Evolutionary conservation across 805 yeast genomes (phyloP).

Genomic region (Ogataea paradorogensis): DNA sequence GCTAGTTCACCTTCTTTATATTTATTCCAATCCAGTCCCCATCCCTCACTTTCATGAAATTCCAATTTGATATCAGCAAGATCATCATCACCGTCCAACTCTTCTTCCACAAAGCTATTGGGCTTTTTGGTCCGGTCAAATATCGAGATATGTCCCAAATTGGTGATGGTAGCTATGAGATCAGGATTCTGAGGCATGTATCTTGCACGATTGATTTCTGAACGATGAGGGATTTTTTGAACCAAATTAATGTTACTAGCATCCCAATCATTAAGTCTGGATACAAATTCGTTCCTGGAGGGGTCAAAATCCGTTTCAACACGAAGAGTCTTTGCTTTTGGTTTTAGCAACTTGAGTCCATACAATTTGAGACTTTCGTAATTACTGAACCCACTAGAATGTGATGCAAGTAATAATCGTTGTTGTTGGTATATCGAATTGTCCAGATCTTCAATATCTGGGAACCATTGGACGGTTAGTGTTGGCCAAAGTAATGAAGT

Average conservation of each 20-base stretch:
- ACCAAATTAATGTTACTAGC: slow-evolving; percentile 19
- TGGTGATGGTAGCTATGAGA: slow-evolving; percentile 66
- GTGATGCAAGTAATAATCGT: slow-evolving; percentile 59
- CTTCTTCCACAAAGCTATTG: slow-evolving; percentile 36
- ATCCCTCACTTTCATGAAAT: slow-evolving; percentile 50
- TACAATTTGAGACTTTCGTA: slow-evolving; percentile 26
- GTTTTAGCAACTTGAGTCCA: slow-evolving; percentile 15
- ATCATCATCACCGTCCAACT: slow-evolving; percentile 16
- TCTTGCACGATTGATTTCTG: slow-evolving; percentile 70
- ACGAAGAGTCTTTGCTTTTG: slow-evolving; percentile 19
- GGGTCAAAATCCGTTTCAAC: slow-evolving; percentile 36
- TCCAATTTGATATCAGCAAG: slow-evolving; percentile 26
- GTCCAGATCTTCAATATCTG: slow-evolving; percentile 41
- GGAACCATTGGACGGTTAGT: slow-evolving; percentile 58
- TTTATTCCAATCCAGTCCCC: slow-evolving; percentile 74
- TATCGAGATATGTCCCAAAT: slow-evolving; percentile 60
- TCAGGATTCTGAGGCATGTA: slow-evolving; percentile 88
- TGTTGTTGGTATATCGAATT: slow-evolving; percentile 30
- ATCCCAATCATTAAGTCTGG: slow-evolving; percentile 10
- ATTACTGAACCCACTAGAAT: slow-evolving; percentile 50
- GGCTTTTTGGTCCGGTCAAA: slow-evolving; percentile 86
- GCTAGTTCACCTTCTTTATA: slow-evolving; percentile 57
- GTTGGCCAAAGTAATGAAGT: slow-evolving; percentile 64
- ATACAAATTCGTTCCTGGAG: slow-evolving; percentile 33
- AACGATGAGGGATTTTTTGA: slow-evolving; percentile 65